A percentile compares a stretch with the other conserved stretches of the same genome.
These are phyloP conservation scores for Eimeria mitis DNA, from an alignment of 169 alveolate species.

Conservation along the genomic window DNA sequence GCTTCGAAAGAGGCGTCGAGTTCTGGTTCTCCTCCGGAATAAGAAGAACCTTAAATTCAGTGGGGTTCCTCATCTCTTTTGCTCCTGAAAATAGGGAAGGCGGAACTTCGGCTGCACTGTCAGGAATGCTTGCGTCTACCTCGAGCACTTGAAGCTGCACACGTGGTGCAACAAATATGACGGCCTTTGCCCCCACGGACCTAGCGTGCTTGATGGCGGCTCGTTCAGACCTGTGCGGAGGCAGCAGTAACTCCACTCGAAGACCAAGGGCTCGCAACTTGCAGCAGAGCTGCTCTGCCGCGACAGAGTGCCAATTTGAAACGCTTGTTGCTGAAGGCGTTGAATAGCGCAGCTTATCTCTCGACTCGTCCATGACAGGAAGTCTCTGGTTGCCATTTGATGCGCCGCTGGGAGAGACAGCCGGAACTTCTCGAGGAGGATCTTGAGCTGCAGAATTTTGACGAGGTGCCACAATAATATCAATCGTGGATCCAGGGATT, in stretches of 20 bases:
- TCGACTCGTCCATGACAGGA: not conserved
- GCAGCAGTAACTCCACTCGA: constrained; percentile 67
- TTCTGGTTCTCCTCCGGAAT: not conserved
- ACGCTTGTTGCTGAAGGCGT: constrained; percentile 2
- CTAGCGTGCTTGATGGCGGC: constrained; percentile 44
- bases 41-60: not conserved
- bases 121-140: not conserved
- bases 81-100: not conserved
- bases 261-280: constrained; percentile 45
- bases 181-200: constrained; percentile 45
- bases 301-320: not conserved
- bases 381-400: not conserved
- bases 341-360: not conserved
- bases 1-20: not conserved
- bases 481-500: constrained; percentile 7
- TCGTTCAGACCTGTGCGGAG: constrained; percentile 26
- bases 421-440: not conserved
- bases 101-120: not conserved
- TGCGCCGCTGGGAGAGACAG: not conserved
- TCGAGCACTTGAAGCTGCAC: not conserved
- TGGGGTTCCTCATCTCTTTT: not conserved
- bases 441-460: not conserved
- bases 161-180: not conserved
- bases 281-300: constrained; percentile 61
- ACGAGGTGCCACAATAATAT: constrained; percentile 44